These are phyloP conservation scores for Claviceps africana DNA, from an alignment of 2,329 filamentous ascomycete species.

Conservation along the genomic window DNA sequence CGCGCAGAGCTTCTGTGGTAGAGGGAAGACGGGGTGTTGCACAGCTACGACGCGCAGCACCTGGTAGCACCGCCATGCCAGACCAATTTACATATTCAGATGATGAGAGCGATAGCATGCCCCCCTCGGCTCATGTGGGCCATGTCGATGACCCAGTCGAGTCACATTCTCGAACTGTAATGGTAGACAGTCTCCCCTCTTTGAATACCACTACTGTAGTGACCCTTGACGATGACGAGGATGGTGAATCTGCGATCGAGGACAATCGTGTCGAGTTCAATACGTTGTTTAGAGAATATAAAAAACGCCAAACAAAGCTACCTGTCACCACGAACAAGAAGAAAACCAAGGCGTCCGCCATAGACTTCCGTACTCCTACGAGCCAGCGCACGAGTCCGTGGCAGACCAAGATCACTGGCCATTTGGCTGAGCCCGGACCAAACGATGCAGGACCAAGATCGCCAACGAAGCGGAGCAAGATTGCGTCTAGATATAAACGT, in stretches of 20 bases:
- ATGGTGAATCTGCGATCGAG: conserved; percentile 29
- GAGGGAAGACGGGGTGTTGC: conserved; percentile 35
- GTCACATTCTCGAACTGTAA: not conserved
- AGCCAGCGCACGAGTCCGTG: conserved; percentile 8
- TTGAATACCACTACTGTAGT: not conserved
- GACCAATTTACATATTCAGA: conserved; percentile 32
- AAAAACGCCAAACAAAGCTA: conserved; percentile 24
- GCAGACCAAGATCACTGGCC: conserved; percentile 21
- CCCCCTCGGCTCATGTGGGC: not conserved
- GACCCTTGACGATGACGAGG: conserved; percentile 15
- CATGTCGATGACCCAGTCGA: not conserved
- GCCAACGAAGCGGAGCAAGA: not conserved
- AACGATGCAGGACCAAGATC: not conserved
- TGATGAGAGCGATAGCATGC: not conserved
- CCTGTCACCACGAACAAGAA: conserved; percentile 11
- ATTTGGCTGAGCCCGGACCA: conserved; percentile 9
- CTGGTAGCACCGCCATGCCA: conserved; percentile 15
- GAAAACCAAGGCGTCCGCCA: conserved; percentile 13
- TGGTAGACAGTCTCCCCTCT: not conserved
- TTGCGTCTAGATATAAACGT: not conserved
- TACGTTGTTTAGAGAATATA: conserved; percentile 25
- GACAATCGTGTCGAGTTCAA: conserved; percentile 39
- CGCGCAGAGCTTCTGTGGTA: conserved; percentile 22
- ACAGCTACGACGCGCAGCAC: conserved; percentile 24
- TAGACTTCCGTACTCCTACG: conserved; percentile 10